A percentile compares a stretch with the other conserved stretches of the same genome.
These are phyloP conservation scores for Collariella sp. DNA, from an alignment of 495 filamentous ascomycete genomes.

Conservation along the genomic window DNA sequence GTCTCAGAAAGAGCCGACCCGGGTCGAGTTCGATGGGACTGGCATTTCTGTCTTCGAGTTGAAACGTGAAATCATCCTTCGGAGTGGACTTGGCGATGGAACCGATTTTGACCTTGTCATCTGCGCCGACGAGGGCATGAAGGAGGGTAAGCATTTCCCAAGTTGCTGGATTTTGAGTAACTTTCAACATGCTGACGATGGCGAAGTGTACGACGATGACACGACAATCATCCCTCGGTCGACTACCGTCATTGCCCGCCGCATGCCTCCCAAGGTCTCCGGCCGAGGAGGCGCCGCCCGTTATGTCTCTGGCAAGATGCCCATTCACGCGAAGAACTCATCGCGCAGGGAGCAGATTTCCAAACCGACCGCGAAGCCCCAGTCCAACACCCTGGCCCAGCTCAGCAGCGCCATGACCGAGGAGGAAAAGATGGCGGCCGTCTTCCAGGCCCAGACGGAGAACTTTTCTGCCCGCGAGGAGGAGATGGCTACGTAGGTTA, in stretches of 20 bases:
- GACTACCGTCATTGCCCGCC: constrained; percentile 82
- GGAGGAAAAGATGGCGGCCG: constrained; percentile 81
- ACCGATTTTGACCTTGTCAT: constrained; percentile 95
- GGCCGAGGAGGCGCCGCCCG: constrained; percentile 83
- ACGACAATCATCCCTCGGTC: constrained; percentile 91
- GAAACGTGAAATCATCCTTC: constrained; percentile 94
- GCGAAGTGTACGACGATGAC: constrained; percentile 88
- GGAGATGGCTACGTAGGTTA: constrained; percentile 84
- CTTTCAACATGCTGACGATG: constrained; percentile 18
- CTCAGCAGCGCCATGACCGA: constrained; percentile 71
- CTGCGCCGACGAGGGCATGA: constrained; percentile 71
- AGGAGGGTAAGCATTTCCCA: constrained; percentile 62
- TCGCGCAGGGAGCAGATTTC: constrained; percentile 54
- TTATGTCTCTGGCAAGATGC: constrained; percentile 97
- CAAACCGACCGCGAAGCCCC: constrained; percentile 47
- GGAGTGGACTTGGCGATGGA: constrained; percentile 87
- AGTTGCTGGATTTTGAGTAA: not conserved
- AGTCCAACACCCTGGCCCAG: constrained; percentile 49
- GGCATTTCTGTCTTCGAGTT: constrained; percentile 97
- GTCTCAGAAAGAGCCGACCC: constrained; percentile 88
- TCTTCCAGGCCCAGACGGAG: constrained; percentile 75
- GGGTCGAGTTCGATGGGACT: constrained; percentile 95
- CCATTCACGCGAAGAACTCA: constrained; percentile 73
- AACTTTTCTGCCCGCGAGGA: constrained; percentile 84
- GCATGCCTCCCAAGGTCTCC: constrained; percentile 70